Evolutionary conservation across 148 eudicot genomes (phyloP).

Genomic region (Vaccinium vitisidaea): DNA sequence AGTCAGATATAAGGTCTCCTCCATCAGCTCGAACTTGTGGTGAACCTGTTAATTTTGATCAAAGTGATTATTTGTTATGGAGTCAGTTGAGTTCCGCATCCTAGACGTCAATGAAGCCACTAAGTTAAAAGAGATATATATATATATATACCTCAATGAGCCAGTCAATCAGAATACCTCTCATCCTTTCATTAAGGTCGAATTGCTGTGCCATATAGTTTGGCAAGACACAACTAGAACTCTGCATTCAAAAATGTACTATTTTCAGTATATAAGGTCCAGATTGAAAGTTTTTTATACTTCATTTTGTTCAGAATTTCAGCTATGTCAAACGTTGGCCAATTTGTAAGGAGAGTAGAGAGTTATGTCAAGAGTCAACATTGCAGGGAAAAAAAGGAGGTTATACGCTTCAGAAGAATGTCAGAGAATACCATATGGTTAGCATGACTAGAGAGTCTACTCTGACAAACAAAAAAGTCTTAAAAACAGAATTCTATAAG

Average conservation of each 20-base stretch:
- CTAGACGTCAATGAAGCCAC: not conserved
- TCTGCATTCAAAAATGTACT: conserved; percentile 31
- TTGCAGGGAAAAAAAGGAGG: not conserved
- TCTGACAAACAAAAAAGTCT: not conserved
- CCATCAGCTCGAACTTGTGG: conserved; percentile 86
- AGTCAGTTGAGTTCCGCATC: not conserved
- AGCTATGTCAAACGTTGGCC: not conserved
- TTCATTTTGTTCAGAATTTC: not conserved
- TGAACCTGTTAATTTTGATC: conserved; percentile 54
- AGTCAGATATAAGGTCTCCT: conserved; percentile 81
- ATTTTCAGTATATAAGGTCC: not conserved
- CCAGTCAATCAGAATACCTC: conserved; percentile 92
- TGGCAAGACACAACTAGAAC: conserved; percentile 45
- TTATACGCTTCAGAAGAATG: not conserved
- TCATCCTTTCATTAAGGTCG: conserved; percentile 80
- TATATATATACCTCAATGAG: conserved; percentile 66
- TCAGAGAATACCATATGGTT: not conserved
- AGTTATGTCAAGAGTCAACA: not conserved
- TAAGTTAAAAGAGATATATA: not conserved
- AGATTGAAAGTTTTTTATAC: not conserved
- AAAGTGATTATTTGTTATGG: not conserved
- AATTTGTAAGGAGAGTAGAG: not conserved
- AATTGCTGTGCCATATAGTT: conserved; percentile 64
- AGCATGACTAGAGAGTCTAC: not conserved
- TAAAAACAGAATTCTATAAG: not conserved